Base-by-base conservation (phyloP, 805 yeast species). In the Metschnikowia amazonensis region DNA sequence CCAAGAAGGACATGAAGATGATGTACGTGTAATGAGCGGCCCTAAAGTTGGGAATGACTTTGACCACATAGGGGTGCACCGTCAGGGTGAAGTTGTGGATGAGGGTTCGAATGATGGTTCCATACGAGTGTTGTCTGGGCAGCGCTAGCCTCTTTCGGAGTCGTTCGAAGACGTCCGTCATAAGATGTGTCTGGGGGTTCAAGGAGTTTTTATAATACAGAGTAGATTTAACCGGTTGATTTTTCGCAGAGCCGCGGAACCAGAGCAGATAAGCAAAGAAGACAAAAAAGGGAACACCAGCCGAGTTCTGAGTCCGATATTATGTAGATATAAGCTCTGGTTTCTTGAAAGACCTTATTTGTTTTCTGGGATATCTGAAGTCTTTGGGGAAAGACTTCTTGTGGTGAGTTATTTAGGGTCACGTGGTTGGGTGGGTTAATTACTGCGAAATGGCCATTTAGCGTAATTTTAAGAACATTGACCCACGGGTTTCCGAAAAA, bases 21-120 rank as follows among this genome's bases (percentile, higher is more conserved):
- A 92, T 80, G 61, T 89, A 92, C 30, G 77, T 72, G 66, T 88
- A 86, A 59, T 85, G 94, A 2, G 82, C 89, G 5, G 79, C 81
- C 29, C 77, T 63, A 58, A 79, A 79, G 51, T 75, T 77, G 14
- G 84, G 84, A 5, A 79, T 58, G 18, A 79, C 46, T 29, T 65
- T 63, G 33, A 51, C 55, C 11, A 72, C 60, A 36, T 66, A 59
- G 0, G 83, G 83, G 14, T 71, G 63, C n/a, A 74, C 18, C 10
- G 45, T 47, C 43, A 60, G 63, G 7, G 71, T 69, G 11, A 71
- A 36, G 18, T 41, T 47, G 47, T 73, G 74, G 31, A 77, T 59
- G 13, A 43, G 43, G 38, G 67, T 64, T 29, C 81, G 57, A 1
- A 69, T 46, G 18, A 29, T 24, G 29, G 33, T 36, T 11, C 45